phyloP scores from a whole-genome alignment of 1,139 yeast species.

The Suhomyces coccinellae region DNA sequence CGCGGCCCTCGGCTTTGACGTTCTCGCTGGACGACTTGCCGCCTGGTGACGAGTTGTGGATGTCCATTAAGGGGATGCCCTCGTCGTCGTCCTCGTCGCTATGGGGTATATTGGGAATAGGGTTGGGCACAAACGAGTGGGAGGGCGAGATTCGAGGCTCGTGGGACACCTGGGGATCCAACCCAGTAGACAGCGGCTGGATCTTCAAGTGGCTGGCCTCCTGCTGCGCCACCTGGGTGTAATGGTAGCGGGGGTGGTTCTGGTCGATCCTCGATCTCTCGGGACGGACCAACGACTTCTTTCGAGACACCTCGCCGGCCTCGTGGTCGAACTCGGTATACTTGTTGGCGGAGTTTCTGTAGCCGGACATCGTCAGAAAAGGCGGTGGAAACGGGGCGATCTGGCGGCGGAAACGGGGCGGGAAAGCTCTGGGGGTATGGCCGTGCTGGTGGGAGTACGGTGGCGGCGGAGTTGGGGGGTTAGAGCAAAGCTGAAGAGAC shows the following conservation, averaged over 20 bases:
- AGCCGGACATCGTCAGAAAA: constrained; percentile 14
- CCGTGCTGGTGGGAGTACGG: background rate
- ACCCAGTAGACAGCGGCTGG: constrained; percentile 73
- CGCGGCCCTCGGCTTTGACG: constrained; percentile 37
- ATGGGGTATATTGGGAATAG: constrained; percentile 6
- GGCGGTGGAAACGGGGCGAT: background rate
- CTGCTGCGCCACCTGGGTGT: constrained; percentile 77
- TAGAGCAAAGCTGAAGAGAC: background rate
- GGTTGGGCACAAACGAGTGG: constrained; percentile 4
- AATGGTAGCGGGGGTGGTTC: constrained; percentile 74
- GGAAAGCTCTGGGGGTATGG: background rate
- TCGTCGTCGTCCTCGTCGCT: constrained; percentile 32
- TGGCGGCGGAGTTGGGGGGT: background rate
- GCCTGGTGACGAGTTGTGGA: constrained; percentile 19
- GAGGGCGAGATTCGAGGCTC: constrained; percentile 7
- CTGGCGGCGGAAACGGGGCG: background rate
- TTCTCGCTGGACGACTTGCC: constrained; percentile 1
- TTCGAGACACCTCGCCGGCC: constrained; percentile 51
- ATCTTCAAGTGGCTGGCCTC: constrained; percentile 61
- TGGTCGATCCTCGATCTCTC: constrained; percentile 72
- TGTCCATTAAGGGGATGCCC: constrained; percentile 50
- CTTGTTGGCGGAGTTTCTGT: constrained; percentile 24
- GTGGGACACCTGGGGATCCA: constrained; percentile 50
- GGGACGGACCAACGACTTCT: constrained; percentile 74
- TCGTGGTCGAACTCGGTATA: constrained; percentile 52